Evolutionary conservation across 352 stramenopile genomes (phyloP).

Genomic region (Globisporangium parvum): DNA sequence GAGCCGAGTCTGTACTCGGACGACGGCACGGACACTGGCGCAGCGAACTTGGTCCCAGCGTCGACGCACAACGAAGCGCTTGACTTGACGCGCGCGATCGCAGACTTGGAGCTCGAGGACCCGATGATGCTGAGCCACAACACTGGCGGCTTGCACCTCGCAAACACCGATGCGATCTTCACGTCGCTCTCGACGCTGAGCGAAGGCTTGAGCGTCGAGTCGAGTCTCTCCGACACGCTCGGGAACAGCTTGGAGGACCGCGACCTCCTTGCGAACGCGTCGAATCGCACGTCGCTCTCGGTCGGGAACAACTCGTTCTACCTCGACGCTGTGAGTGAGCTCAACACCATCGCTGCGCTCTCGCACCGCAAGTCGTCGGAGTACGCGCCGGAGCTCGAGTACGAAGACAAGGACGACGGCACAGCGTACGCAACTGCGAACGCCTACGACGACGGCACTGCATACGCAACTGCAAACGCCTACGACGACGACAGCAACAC

Average conservation of each 20-base stretch:
- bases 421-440: neutral
- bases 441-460: neutral
- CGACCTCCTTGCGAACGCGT: conserved; percentile 13
- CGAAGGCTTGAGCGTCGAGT: conserved; percentile 44
- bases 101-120: conserved; percentile 79
- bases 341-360: conserved; percentile 10
- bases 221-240: conserved; percentile 34
- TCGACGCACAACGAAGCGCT: conserved; percentile 73
- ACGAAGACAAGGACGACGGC: conserved; percentile 1
- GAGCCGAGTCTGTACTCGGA: conserved; percentile 34
- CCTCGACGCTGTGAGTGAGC: conserved; percentile 20
- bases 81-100: conserved; percentile 74
- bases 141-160: conserved; percentile 23
- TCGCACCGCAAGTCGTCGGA: conserved; percentile 10
- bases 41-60: conserved; percentile 57
- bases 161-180: conserved; percentile 34
- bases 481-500: neutral
- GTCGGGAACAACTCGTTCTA: conserved; percentile 21
- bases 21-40: conserved; percentile 19
- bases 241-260: conserved; percentile 11
- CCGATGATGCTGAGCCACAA: conserved; percentile 77
- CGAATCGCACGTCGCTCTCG: conserved; percentile 18
- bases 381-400: conserved; percentile 10
- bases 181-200: conserved; percentile 51
- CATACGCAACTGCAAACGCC: neutral